A percentile compares a stretch with the other conserved stretches of the same genome.
These are phyloP conservation scores for Monosporozyma unispora DNA, from an alignment of 805 yeast genomes.

Conservation along the genomic window DNA sequence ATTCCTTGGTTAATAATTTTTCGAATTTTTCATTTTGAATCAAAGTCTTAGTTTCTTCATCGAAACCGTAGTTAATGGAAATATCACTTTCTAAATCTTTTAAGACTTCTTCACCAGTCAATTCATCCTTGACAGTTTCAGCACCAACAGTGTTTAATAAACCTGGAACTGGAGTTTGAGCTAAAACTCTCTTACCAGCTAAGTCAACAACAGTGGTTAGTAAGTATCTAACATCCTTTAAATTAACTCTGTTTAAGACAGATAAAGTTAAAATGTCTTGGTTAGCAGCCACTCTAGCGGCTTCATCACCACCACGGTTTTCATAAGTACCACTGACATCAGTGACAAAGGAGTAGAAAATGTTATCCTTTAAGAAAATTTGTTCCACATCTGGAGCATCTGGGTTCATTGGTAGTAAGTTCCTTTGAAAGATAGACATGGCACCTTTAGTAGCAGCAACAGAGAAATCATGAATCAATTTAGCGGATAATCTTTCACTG, in stretches of 20 bases:
- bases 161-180: conserved; percentile 97
- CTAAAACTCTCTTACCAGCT: conserved; percentile 78
- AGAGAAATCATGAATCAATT: conserved; percentile 68
- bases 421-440: conserved; percentile 62
- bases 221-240: conserved; percentile 56
- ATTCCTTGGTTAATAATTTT: conserved; percentile 41
- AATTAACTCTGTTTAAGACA: conserved; percentile 56
- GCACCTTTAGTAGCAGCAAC: conserved; percentile 73
- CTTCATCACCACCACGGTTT: conserved; percentile 69
- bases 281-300: conserved; percentile 69
- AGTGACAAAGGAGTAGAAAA: conserved; percentile 74
- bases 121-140: conserved; percentile 33
- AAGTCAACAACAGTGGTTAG: conserved; percentile 84
- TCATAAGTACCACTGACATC: conserved; percentile 52
- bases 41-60: conserved; percentile 48
- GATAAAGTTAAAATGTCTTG: conserved; percentile 73
- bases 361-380: conserved; percentile 70
- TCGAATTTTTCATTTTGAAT: conserved; percentile 45
- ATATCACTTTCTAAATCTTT: conserved; percentile 32
- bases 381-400: conserved; percentile 51
- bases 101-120: conserved; percentile 33
- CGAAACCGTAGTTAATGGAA: conserved; percentile 65
- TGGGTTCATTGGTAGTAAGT: conserved; percentile 73
- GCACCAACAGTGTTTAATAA: conserved; percentile 35
- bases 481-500: conserved; percentile 67